Evolutionary conservation across 345 rosid species (phyloP).

Genomic region (Gossypium anomalum): DNA sequence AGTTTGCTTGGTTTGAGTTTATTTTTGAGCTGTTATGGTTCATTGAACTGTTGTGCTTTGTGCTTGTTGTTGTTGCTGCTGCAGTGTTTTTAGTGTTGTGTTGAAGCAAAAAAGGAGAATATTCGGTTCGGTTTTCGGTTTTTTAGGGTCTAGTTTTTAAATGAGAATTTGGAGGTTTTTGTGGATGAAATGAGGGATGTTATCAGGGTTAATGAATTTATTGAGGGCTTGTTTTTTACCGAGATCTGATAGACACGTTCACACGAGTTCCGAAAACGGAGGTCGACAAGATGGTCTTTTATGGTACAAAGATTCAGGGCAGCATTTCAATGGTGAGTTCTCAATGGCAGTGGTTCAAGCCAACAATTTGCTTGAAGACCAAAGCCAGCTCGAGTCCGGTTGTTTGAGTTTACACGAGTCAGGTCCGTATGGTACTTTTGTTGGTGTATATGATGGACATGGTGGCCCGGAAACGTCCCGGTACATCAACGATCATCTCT

Average conservation of each 20-base stretch:
- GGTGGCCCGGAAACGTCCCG: conserved; percentile 91
- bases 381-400: conserved; percentile 88
- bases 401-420: conserved; percentile 47
- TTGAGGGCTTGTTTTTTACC: conserved; percentile 84
- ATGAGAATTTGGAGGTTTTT: conserved; percentile 50
- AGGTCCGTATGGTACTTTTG: conserved; percentile 78
- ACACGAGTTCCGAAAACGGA: conserved; percentile 47
- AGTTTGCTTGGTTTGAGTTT: not conserved
- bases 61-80: conserved; percentile 19
- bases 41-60: conserved; percentile 6
- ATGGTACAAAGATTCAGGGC: conserved; percentile 79
- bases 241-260: conserved; percentile 54
- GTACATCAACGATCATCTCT: conserved; percentile 67
- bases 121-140: not conserved
- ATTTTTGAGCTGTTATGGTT: conserved; percentile 6
- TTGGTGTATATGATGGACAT: conserved; percentile 86
- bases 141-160: conserved; percentile 23
- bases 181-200: conserved; percentile 95
- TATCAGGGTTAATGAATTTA: conserved; percentile 72
- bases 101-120: conserved; percentile 18
- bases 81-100: conserved; percentile 18
- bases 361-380: conserved; percentile 85
- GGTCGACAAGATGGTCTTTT: conserved; percentile 83
- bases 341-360: conserved; percentile 96
- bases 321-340: conserved; percentile 74